Evolutionary conservation across 345 rosid genomes (phyloP), one percentile per base, ranked within the genome.

Genomic region (Corchorus capsularis): DNA sequence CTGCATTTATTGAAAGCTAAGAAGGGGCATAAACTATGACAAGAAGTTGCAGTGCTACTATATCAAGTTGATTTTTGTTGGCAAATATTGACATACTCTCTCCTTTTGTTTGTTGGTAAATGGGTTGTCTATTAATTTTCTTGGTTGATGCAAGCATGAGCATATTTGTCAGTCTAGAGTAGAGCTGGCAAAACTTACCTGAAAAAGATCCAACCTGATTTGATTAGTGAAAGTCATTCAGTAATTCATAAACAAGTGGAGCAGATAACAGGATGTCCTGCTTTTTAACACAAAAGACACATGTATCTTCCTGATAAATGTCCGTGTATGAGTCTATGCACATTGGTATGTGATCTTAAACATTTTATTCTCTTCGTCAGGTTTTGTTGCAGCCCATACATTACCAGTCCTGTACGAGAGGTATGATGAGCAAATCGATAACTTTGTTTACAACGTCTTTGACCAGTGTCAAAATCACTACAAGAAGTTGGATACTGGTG

Each of bases 361-460:
- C 7, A 6, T 13, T 39, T 19, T 74, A 17, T 57, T 76, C 20
- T 69, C n/a, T 37, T 64, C 71, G 53, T 16, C 78, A 96, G 99
- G 98, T 75, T 92, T 96, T 71, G 91, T 94, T 61, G 98, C 87
- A 8, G 98, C 97, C 19, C 98, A 96, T 73, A 91, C 98, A 62
- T 47, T 96, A 85, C 99, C 99, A 4, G 93, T 91, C 60, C 83
- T 96, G 22, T 94, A 96, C 2, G 98, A 96, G 86, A 89, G 79
- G 80, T 82, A 96, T 16, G 98, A 96, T 77, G 88, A 94, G 45
- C 80, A 89, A 81, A 89, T 96, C 0, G 99, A 96, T 72, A 85
- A 81, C 71, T 87, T 96, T 13, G 69, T 85, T 47, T 78, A 77
- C 86, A 81, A 81, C 67, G 19, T 89, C 69, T 56, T 93, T 2